Evolutionary conservation across 2,329 filamentous ascomycete species (phyloP), one percentile per base, ranked within the genome.

Genomic region (Ramularia endophylla): DNA sequence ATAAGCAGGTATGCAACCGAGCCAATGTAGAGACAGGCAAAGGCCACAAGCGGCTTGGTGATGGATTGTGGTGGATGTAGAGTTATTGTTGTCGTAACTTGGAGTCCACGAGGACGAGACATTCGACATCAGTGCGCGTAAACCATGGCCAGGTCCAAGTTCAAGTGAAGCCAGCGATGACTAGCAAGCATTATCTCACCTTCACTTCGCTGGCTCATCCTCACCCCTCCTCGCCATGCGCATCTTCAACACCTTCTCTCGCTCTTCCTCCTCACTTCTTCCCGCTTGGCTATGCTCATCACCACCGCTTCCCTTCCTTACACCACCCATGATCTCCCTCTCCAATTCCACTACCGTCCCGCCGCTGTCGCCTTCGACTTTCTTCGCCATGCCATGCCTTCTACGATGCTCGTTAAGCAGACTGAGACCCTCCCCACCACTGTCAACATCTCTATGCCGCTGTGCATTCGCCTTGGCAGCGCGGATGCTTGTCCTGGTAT

Each of bases 381-480:
- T 66, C 43, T 73, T 68, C 40, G 70, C 51, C 38, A 64, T 60
- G 9, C 74, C 74, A 61, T 78, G 75, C 39, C 74, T 57, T 43
- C 76, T 64, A 50, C 73, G 52, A 50, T 63, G 71, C 63, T 79
- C 74, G 41, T 76, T 74, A 38, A 72, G 59, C 70, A 64, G 35
- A 42, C 56, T 59, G 68, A 77, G 55, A 57, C 71, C 48, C 69
- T 74, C 63, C 67, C 74, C 38, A 2, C 51, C 76, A 19, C 72
- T 74, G 46, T 78, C 74, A 28, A 72, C 74, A 51, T 78, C 72
- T 35, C 78, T 66, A 39, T 78, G 74, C 47, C 69, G 66, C 51
- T 78, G 71, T 0, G 80, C 80, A 49, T 84, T 83, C 34, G 74
- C 68, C 52, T 83, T 82, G 2, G 82, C 82, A 17, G 79, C 75